Conservation (phyloP, 805 yeast species). For the Candida coquimbonensis region DNA sequence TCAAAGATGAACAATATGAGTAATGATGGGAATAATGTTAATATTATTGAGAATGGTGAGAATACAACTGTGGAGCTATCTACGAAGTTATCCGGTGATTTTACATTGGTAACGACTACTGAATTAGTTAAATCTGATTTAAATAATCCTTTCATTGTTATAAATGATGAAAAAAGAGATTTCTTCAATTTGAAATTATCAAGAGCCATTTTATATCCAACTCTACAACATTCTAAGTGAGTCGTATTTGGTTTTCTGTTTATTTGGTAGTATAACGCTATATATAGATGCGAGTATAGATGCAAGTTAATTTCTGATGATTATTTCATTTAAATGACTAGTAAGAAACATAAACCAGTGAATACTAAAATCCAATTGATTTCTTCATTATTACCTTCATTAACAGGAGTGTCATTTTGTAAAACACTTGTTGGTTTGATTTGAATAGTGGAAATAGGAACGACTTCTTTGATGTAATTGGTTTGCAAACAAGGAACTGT, state of each 20-base stretch:
- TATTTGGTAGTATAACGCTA: not conserved
- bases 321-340: not conserved
- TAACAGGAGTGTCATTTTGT: not conserved
- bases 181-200: conserved; percentile 1
- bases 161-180: not conserved
- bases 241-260: not conserved
- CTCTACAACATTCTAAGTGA: not conserved
- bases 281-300: not conserved
- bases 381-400: conserved; percentile 2
- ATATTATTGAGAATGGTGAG: not conserved
- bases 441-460: not conserved
- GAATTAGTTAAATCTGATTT: not conserved
- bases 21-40: not conserved
- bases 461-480: no score
- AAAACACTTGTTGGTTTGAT: not conserved
- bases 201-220: conserved; percentile 1
- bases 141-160: not conserved
- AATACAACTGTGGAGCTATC: not conserved
- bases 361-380: conserved; percentile 4
- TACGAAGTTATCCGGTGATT: not conserved
- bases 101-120: conserved; percentile 1
- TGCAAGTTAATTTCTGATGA: not conserved
- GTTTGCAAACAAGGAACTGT: no score
- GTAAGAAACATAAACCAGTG: conserved; percentile 1
- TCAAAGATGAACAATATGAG: not conserved